Conservation (phyloP, 306 rosid genomes). For the Morella rubra region DNA sequence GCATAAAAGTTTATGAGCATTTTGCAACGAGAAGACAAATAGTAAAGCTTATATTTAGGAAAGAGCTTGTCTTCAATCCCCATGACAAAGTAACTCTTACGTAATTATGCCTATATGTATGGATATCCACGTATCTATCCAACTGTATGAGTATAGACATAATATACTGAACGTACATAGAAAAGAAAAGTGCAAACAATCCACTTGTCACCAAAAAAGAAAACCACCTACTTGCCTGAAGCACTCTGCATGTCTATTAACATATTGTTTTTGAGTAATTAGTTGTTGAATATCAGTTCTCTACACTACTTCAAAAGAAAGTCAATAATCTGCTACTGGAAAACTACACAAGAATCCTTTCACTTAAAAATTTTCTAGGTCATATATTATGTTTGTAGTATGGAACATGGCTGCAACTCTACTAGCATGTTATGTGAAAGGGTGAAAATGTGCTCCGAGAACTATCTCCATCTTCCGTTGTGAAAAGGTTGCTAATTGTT, state of each 20-base stretch:
- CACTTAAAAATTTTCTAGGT: background rate
- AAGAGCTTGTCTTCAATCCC: background rate
- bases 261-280: background rate
- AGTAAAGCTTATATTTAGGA: background rate
- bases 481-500: background rate
- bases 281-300: conserved; percentile 3
- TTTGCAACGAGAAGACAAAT: background rate
- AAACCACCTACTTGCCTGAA: background rate
- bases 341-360: background rate
- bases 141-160: background rate
- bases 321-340: background rate
- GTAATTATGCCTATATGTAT: background rate
- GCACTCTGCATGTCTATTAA: too few species aligned
- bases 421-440: background rate
- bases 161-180: background rate
- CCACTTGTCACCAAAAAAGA: background rate
- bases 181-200: background rate
- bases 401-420: background rate
- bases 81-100: background rate
- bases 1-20: background rate
- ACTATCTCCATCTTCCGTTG: background rate
- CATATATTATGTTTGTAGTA: background rate
- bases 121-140: background rate
- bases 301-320: background rate
- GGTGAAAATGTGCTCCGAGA: background rate